Conservation (phyloP, 2,329 filamentous ascomycete genomes). For the Penicillium occitanis region DNA sequence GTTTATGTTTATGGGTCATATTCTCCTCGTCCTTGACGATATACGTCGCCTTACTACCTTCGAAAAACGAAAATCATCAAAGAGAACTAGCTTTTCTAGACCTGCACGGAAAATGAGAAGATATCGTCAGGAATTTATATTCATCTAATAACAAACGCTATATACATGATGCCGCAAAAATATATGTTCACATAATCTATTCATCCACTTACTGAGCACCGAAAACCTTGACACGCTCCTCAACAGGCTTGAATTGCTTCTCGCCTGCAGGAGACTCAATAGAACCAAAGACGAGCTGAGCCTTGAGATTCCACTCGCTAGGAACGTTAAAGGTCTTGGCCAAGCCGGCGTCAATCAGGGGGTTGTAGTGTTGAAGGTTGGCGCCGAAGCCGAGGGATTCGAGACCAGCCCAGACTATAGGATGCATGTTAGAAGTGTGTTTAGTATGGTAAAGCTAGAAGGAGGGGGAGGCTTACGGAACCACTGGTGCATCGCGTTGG, state of each 20-base stretch:
- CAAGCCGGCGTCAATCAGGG: constrained; percentile 73
- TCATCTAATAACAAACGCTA: constrained; percentile 6
- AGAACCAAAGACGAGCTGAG: constrained; percentile 79
- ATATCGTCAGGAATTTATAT: background rate
- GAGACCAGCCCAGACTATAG: constrained; percentile 70
- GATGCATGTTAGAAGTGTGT: constrained; percentile 1
- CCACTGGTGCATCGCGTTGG: constrained; percentile 79
- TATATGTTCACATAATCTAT: background rate
- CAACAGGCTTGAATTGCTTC: constrained; percentile 65
- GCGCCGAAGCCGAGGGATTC: constrained; percentile 81
- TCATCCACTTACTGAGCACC: constrained; percentile 15
- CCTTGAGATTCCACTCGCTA: constrained; percentile 70
- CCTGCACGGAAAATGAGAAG: background rate
- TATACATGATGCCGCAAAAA: background rate
- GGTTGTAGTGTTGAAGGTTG: constrained; percentile 94
- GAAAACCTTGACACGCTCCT: constrained; percentile 64
- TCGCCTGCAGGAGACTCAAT: constrained; percentile 56
- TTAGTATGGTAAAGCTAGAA: background rate
- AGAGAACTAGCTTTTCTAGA: background rate
- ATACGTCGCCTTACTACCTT: background rate
- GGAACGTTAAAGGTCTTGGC: constrained; percentile 69
- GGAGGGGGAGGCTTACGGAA: constrained; percentile 42
- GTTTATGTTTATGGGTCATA: background rate
- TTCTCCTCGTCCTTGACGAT: background rate
- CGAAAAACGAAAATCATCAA: background rate